These are phyloP conservation scores for Phytophthora lateralis DNA, from an alignment of 352 stramenopile genomes.

Conservation along the genomic window DNA sequence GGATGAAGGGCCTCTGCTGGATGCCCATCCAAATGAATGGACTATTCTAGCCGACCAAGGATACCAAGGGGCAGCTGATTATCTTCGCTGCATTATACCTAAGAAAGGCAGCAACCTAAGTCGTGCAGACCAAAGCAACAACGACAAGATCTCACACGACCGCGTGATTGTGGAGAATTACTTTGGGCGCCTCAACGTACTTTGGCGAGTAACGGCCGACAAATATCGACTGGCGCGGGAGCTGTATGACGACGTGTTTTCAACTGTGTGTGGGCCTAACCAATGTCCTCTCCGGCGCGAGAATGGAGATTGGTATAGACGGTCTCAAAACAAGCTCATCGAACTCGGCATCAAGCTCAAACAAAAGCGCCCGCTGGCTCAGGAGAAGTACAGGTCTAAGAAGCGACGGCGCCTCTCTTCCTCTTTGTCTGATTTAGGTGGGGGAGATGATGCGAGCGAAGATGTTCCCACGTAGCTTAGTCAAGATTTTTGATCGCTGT, in stretches of 20 bases:
- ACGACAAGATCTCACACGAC: conserved; percentile 10
- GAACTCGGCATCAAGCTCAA: background rate
- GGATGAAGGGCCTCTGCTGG: too few relatives aligned
- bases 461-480: background rate
- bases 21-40: too few relatives aligned
- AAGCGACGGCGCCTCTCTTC: background rate
- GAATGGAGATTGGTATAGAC: conserved; percentile 8
- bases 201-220: conserved; percentile 4
- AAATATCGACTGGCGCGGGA: conserved; percentile 1
- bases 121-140: conserved; percentile 1
- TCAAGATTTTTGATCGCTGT: background rate
- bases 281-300: conserved; percentile 2
- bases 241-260: conserved; percentile 13
- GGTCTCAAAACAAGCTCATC: conserved; percentile 6
- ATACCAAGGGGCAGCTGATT: background rate
- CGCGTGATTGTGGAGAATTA: conserved; percentile 3
- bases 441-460: background rate
- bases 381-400: conserved; percentile 8
- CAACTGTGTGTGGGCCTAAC: conserved; percentile 1
- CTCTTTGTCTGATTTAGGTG: background rate
- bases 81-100: conserved; percentile 6
- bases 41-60: background rate
- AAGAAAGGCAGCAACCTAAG: conserved; percentile 3
- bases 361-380: background rate
- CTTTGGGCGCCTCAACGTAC: conserved; percentile 1